These are phyloP conservation scores for Calonectria hawksworthii DNA, from an alignment of 2,329 filamentous ascomycete genomes.

Conservation along the genomic window DNA sequence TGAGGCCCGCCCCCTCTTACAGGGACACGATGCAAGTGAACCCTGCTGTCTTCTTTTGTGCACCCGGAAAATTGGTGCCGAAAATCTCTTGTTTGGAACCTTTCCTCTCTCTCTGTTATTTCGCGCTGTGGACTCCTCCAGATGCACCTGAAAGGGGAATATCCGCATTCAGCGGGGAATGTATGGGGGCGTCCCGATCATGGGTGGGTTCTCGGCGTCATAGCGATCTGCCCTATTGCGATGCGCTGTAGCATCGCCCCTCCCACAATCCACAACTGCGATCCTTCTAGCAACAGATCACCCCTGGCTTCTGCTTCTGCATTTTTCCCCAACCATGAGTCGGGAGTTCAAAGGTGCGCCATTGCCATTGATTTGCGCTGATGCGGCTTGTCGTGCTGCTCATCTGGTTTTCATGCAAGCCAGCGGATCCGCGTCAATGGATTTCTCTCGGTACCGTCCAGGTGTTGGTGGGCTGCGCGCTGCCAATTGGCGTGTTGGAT, in stretches of 20 bases:
- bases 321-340: too few relatives aligned
- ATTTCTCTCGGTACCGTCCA: not conserved
- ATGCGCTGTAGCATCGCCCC: not conserved
- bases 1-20: too few relatives aligned
- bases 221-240: slow-evolving; percentile 9
- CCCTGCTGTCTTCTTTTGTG: not conserved
- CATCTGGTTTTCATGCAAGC: not conserved
- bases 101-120: not conserved
- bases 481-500: not conserved
- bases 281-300: not conserved
- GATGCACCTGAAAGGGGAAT: slow-evolving; percentile 2
- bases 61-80: not conserved
- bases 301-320: not conserved
- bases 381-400: not conserved
- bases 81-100: not conserved
- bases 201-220: slow-evolving; percentile 12
- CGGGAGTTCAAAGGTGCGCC: not conserved
- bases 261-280: not conserved
- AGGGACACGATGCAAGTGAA: not conserved
- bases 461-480: not conserved
- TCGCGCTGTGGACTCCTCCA: not conserved
- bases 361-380: not conserved
- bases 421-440: slow-evolving; percentile 2
- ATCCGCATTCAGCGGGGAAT: slow-evolving; percentile 5
- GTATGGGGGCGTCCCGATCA: not conserved